Base-by-base conservation (phyloP, 495 filamentous ascomycete species). In the Annulohypoxylon maeteangense region DNA sequence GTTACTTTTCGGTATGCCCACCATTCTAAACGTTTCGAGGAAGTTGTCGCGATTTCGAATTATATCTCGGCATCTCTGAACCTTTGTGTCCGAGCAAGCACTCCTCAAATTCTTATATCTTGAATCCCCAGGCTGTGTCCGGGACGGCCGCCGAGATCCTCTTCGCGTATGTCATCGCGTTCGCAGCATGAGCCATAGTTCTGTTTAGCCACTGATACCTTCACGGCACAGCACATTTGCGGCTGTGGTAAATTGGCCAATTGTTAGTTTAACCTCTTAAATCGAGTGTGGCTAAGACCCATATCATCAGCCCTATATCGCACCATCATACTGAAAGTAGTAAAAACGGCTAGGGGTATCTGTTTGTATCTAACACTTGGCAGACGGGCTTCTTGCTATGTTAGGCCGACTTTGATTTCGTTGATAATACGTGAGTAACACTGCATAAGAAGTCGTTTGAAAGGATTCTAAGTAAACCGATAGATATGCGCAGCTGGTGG, bases 1-100 rank as follows among this genome's bases (percentile, higher is more conserved):
- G 8, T 67, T 67, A 11, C 68, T 71, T 32, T 67, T 67, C 10
- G 63, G 63, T 40, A 72, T 58, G 18, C 69, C 69, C 18, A 68
- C 69, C 69, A 72, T 72, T 57, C 18, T 65, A 6, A 10, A 64
- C 55, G n/a, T 14, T 67, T 54, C 7, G 10, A 62, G 62, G 16
- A 53, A 53, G 8, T 34, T 50, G 50, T 61, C 23, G 32, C 36
- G 7, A 38, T 23, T 53, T 8, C 40, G 11, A 38, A 27, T 42
- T 12, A 40, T 51, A 11, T 23, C 45, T 20, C 32, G 45, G 16
- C 48, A 54, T 14, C 25, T 14, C 50, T 51, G 3, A 42, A 3
- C 20, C 16, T 32, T 11, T 22, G 42, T 20, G 18, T 22, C 14
- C 5, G 23, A 48, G 31, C 54, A 22, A 53, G 27, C 44, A 1